phyloP scores from a whole-genome alignment of 169 alveolate genomes.

The Theileria luwenshuni region DNA sequence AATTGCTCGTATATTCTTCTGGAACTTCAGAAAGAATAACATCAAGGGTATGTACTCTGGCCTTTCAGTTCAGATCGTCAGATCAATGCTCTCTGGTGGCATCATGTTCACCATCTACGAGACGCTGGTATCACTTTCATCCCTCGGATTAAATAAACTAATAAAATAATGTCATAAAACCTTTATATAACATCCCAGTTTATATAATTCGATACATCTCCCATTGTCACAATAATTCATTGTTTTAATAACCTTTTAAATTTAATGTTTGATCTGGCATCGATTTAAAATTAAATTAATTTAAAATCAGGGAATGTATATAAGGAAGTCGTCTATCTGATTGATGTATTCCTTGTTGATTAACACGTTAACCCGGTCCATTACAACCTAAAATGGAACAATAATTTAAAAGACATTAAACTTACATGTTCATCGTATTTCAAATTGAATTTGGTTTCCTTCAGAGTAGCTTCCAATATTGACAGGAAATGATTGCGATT shows the following conservation, averaged over 20 bases:
- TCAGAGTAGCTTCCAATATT: background rate
- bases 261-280: no score
- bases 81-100: constrained; percentile 55
- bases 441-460: background rate
- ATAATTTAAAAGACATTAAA: no score
- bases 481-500: background rate
- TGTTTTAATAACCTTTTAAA: no score
- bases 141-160: background rate
- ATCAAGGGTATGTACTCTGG: constrained; percentile 67
- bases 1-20: constrained; percentile 24
- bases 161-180: background rate
- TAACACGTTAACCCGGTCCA: background rate
- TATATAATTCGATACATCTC: no score
- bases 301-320: constrained; percentile 24
- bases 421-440: background rate
- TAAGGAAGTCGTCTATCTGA: background rate
- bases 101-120: constrained; percentile 58
- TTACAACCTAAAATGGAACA: constrained; percentile 18
- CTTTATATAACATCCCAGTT: no score
- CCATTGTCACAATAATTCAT: no score
- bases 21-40: constrained; percentile 41
- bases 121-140: background rate
- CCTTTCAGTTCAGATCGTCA: constrained; percentile 53
- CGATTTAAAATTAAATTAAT: no score
- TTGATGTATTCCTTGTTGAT: constrained; percentile 10